These are phyloP conservation scores for Gyrodon lividus DNA, from an alignment of 768 basidiomycete genomes.

Conservation along the genomic window DNA sequence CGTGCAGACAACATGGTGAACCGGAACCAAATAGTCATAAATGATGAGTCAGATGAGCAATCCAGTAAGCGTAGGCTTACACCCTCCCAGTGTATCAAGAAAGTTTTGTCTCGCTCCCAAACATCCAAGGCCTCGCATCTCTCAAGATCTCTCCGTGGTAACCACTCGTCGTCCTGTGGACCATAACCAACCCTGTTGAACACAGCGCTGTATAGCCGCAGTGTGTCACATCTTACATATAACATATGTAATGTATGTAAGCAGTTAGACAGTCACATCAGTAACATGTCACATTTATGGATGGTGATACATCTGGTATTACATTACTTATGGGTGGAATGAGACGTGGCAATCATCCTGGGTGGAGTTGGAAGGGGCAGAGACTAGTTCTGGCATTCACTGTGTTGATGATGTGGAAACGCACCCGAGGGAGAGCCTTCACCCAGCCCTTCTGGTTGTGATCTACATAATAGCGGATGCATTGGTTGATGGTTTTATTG, in stretches of 20 bases:
- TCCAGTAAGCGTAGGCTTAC: no score
- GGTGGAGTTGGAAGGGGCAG: conserved; percentile 30
- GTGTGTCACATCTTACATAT: no score
- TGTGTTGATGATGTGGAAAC: conserved; percentile 36
- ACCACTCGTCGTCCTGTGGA: conserved; percentile 6
- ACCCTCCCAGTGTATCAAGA: no score
- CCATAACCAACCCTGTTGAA: conserved; percentile 12
- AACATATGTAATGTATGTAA: no score
- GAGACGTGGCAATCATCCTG: conserved; percentile 21
- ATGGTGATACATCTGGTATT: no score
- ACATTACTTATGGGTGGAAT: conserved; percentile 18
- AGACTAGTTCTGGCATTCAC: conserved; percentile 32
- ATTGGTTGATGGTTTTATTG: conserved; percentile 17
- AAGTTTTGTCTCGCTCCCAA: not conserved
- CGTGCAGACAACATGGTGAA: no score
- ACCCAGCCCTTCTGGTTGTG: conserved; percentile 32
- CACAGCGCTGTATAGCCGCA: no score
- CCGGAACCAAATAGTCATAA: no score
- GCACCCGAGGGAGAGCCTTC: conserved; percentile 18
- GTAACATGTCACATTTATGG: no score
- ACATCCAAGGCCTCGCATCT: conserved; percentile 4
- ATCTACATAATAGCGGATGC: not conserved
- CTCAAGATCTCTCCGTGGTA: not conserved
- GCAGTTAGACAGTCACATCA: no score
- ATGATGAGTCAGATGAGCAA: no score